Evolutionary conservation across 2,329 filamentous ascomycete species (phyloP).

Genomic region (Aureobasidium sp.): DNA sequence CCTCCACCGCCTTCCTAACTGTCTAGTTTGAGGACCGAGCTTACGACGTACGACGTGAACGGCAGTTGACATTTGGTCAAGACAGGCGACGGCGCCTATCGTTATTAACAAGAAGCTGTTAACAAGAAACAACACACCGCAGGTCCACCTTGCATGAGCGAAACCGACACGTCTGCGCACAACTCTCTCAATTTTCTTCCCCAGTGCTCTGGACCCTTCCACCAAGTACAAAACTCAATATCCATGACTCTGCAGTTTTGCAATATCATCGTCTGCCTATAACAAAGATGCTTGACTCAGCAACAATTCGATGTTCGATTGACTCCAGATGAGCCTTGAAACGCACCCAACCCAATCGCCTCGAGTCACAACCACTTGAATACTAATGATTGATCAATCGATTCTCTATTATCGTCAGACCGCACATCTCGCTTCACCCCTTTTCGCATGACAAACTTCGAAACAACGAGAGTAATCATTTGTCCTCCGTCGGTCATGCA

Average conservation of each 20-base stretch:
- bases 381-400: background rate
- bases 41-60: background rate
- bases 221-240: background rate
- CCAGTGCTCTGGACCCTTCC: background rate
- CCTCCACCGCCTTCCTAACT: slow-evolving; percentile 4
- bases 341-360: background rate
- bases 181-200: background rate
- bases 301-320: background rate
- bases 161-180: background rate
- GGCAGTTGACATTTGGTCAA: background rate
- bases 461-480: background rate
- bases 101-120: background rate
- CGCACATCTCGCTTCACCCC: background rate
- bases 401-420: background rate
- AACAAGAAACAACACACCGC: slow-evolving; percentile 2
- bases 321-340: background rate
- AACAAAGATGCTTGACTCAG: background rate
- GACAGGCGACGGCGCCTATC: background rate
- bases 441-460: background rate
- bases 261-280: background rate
- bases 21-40: slow-evolving; percentile 1
- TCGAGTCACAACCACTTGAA: background rate
- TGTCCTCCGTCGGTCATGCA: background rate
- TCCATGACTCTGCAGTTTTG: background rate
- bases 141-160: background rate